Evolutionary conservation across 768 basidiomycete species (phyloP), one percentile per base, ranked within the genome.

Genomic region (Termitomyces titanicus): DNA sequence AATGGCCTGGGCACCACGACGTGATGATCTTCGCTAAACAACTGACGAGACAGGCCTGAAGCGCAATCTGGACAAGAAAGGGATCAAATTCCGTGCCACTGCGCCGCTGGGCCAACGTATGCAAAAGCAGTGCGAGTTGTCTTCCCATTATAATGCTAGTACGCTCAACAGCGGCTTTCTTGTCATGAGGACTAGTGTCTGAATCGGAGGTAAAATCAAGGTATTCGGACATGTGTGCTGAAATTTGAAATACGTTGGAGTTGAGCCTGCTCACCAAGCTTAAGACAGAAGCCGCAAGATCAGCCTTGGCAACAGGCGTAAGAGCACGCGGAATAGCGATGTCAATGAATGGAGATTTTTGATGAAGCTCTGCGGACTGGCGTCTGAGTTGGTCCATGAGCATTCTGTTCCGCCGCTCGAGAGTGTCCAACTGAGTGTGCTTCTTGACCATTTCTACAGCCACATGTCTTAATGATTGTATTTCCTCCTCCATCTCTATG

Each of bases 1-100:
- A 76, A 51, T 75, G 71, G 50, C 68, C 66, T 12, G 73, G 73
- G 53, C 72, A 75, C 75, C 75, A 76, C 31, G 76, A 71, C 58
- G 66, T 66, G 63, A 73, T 72, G 62, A 76, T 72, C 58, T 67
- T 72, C 56, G 63, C 64, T 53, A 70, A 73, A 54, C 70, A 75
- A 46, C 66, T 67, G 57, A 67, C 67, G 61, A 77, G 65, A 61
- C 72, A 73, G 20, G 70, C 72, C 64, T 48, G 47, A 35, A 48
- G 34, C 17, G 33, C 47, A n/a, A 48, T 48, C 47, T 48, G 47
- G 24, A 35, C 5, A 2, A 35, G 15, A 17, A 48, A 48, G 5
- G 47, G 47, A 34, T 48, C 24, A 10, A 4, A 24, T 48, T 48
- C 34, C 13, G 47, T 17, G 5, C 15, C 22, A 25, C 33, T 48